Conservation (phyloP, 768 basidiomycete genomes). For the Terana coerulea region DNA sequence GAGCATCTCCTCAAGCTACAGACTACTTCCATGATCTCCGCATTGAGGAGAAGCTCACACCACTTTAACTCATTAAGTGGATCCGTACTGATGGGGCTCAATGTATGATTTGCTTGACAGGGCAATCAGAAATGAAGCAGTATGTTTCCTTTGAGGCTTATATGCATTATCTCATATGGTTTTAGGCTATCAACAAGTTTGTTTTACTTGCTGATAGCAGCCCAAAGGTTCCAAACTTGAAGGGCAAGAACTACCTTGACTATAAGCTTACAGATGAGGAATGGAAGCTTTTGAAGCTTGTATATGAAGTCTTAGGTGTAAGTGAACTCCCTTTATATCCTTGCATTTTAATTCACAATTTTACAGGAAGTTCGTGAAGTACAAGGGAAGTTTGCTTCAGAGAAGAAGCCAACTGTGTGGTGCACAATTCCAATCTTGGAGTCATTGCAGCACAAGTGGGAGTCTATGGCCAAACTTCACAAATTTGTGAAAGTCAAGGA, state of each 20-base stretch:
- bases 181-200: slow-evolving; percentile 1
- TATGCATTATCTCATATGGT: too few relatives aligned
- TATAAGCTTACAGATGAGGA: background rate
- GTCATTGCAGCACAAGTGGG: background rate
- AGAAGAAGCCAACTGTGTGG: background rate
- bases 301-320: background rate
- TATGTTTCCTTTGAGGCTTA: too few relatives aligned
- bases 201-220: background rate
- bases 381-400: background rate
- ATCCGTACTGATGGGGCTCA: slow-evolving; percentile 8
- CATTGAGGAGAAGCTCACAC: background rate
- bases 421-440: background rate
- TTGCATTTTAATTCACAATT: background rate
- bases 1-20: slow-evolving; percentile 6
- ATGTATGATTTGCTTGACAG: slow-evolving; percentile 2
- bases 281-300: background rate
- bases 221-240: background rate
- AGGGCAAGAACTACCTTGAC: background rate
- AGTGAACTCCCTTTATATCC: too few relatives aligned
- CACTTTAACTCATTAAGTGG: slow-evolving; percentile 2
- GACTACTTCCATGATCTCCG: background rate
- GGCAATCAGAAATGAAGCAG: too few relatives aligned
- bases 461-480: background rate
- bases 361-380: background rate
- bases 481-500: background rate